Conservation (phyloP, 1,139 yeast genomes). For the Pichia sp. region DNA sequence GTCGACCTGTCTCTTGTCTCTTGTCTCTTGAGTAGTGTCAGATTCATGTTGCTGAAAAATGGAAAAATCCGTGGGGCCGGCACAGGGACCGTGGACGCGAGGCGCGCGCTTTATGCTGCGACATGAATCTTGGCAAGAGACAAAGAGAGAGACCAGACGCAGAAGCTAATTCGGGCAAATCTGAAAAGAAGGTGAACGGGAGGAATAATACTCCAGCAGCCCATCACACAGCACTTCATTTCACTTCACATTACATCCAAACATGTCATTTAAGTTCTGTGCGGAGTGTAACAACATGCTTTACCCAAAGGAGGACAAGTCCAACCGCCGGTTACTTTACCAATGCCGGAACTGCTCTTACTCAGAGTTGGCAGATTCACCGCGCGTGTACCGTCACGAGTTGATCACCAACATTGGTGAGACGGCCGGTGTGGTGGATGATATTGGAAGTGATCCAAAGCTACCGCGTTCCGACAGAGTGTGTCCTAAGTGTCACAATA, state of each 20-base stretch:
- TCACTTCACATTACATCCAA: slow-evolving; percentile 3
- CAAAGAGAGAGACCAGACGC: no score
- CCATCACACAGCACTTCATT: no score
- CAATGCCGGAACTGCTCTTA: slow-evolving; percentile 95
- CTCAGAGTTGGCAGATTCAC: slow-evolving; percentile 84
- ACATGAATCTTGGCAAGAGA: no score
- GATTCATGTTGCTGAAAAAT: no score
- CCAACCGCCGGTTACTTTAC: slow-evolving; percentile 61
- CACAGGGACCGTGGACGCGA: no score
- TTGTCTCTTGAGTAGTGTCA: no score
- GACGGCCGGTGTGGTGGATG: slow-evolving; percentile 97
- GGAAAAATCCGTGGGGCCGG: no score
- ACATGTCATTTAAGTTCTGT: slow-evolving; percentile 87
- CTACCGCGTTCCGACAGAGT: slow-evolving; percentile 90
- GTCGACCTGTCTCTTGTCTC: no score
- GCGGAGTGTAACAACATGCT: slow-evolving; percentile 96
- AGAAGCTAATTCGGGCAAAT: no score
- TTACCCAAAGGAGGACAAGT: slow-evolving; percentile 95
- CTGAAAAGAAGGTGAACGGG: no score
- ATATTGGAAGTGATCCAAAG: slow-evolving; percentile 94
- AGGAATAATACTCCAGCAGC: no score
- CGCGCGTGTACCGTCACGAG: slow-evolving; percentile 90
- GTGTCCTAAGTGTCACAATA: slow-evolving; percentile 82
- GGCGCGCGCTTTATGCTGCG: no score
- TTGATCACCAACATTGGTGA: slow-evolving; percentile 84